A percentile compares a stretch with the other conserved stretches of the same genome.
Evolutionary conservation across 176 grass and related monocot species (phyloP).

Genomic region (Pontederia crassipes): DNA sequence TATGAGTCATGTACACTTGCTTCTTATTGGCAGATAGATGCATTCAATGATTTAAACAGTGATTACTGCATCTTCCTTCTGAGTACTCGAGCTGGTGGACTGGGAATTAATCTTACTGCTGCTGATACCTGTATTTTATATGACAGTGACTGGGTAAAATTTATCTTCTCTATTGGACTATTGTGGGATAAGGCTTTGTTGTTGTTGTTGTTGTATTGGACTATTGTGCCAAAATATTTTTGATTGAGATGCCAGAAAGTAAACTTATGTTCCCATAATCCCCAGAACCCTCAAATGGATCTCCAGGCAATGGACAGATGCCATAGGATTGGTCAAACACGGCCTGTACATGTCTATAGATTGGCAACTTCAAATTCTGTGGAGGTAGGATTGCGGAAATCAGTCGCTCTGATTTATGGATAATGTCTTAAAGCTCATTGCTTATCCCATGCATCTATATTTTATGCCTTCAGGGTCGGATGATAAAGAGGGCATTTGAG

Average conservation of each 20-base stretch:
- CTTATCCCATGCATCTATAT: background rate
- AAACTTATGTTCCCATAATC: constrained; percentile 16
- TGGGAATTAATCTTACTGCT: constrained; percentile 89
- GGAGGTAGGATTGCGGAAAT: constrained; percentile 30
- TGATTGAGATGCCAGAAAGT: too few relatives aligned
- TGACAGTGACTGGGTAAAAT: constrained; percentile 84
- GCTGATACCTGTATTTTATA: constrained; percentile 92
- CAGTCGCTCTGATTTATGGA: too few relatives aligned
- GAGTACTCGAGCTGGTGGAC: constrained; percentile 81
- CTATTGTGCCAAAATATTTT: too few relatives aligned
- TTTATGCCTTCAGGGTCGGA: constrained; percentile 41
- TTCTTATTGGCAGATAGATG: constrained; percentile 53
- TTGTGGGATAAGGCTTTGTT: too few relatives aligned
- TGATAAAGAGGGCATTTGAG: constrained; percentile 83
- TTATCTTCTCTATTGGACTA: background rate
- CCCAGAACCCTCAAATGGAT: constrained; percentile 97
- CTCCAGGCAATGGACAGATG: constrained; percentile 97
- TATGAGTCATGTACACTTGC: background rate
- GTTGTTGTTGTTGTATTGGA: too few relatives aligned
- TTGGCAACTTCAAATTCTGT: constrained; percentile 85
- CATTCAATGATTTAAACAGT: constrained; percentile 75
- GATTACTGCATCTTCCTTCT: constrained; percentile 65
- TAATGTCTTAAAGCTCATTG: too few relatives aligned
- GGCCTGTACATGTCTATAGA: constrained; percentile 82
- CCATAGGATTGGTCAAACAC: constrained; percentile 91